These are phyloP conservation scores for Pharnaceum exiguum DNA, from an alignment of 148 eudicot species.

Conservation along the genomic window DNA sequence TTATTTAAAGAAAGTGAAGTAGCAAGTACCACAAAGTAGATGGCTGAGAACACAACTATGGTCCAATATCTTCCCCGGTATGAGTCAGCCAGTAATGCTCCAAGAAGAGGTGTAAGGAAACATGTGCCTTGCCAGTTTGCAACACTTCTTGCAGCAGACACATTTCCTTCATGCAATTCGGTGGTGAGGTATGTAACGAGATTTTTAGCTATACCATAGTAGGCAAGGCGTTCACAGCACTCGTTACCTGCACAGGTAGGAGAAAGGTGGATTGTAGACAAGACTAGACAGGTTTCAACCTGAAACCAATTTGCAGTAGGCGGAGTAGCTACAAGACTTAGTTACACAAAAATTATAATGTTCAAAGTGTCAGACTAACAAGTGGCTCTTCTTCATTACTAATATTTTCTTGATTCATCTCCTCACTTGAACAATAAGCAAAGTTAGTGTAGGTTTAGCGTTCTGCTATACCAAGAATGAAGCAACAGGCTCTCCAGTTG, in stretches of 20 bases:
- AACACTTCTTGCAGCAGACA: slow-evolving; percentile 54
- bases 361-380: neutral
- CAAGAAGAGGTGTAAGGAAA: slow-evolving; percentile 55
- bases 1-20: neutral
- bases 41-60: slow-evolving; percentile 49
- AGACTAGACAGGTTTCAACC: neutral
- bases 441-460: neutral
- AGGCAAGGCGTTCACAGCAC: slow-evolving; percentile 63
- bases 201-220: slow-evolving; percentile 48
- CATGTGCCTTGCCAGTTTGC: slow-evolving; percentile 59
- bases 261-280: neutral
- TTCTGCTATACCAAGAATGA: slow-evolving; percentile 43
- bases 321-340: too few relatives aligned
- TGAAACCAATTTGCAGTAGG: neutral
- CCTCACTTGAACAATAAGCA: neutral
- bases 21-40: slow-evolving; percentile 43
- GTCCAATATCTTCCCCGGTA: slow-evolving; percentile 71
- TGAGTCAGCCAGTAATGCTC: slow-evolving; percentile 58
- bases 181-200: slow-evolving; percentile 56
- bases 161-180: slow-evolving; percentile 55
- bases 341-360: neutral
- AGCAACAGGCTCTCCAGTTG: slow-evolving; percentile 69
- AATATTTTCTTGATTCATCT: too few relatives aligned
- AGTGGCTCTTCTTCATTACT: too few relatives aligned
- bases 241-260: slow-evolving; percentile 59